These are phyloP conservation scores for Rheum nobile DNA, from an alignment of 148 eudicot genomes.

Conservation along the genomic window DNA sequence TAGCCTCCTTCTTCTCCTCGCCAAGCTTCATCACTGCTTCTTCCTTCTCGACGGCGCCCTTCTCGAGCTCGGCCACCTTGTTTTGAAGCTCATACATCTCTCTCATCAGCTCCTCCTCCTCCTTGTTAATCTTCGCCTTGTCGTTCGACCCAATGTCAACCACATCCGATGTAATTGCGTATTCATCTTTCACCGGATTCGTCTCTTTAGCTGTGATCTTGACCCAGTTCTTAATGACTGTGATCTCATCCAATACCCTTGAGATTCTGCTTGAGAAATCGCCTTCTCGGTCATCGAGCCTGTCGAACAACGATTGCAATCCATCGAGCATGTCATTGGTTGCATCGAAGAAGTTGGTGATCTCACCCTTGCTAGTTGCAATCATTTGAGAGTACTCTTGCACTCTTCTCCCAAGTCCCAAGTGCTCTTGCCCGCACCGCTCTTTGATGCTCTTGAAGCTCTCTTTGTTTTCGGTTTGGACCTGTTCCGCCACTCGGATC, in stretches of 20 bases:
- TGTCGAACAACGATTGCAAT: slow-evolving; percentile 22
- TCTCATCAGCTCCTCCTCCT: slow-evolving; percentile 18
- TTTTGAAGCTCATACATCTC: slow-evolving; percentile 28
- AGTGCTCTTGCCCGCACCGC: slow-evolving; percentile 35
- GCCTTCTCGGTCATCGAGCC: slow-evolving; percentile 34
- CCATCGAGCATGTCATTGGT: slow-evolving; percentile 26
- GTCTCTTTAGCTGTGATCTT: slow-evolving; percentile 29
- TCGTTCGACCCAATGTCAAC: no score
- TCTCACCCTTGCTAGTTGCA: slow-evolving; percentile 19
- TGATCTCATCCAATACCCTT: slow-evolving; percentile 41
- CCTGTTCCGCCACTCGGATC: slow-evolving; percentile 67
- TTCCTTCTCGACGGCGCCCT: slow-evolving; percentile 36
- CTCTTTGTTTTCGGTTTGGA: slow-evolving; percentile 59
- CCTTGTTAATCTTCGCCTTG: no score
- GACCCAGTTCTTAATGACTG: slow-evolving; percentile 58
- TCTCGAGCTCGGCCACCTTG: slow-evolving; percentile 38
- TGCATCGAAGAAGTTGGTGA: slow-evolving; percentile 23
- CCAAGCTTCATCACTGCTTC: slow-evolving; percentile 37
- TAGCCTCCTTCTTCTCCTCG: slow-evolving; percentile 82
- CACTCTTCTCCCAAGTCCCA: slow-evolving; percentile 19
- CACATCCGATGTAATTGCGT: slow-evolving; percentile 20
- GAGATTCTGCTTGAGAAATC: slow-evolving; percentile 42
- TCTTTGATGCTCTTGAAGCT: slow-evolving; percentile 28
- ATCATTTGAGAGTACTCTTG: slow-evolving; percentile 7
- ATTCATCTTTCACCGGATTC: slow-evolving; percentile 29